Evolutionary conservation across 2,329 filamentous ascomycete genomes (phyloP), one percentile per base, ranked within the genome.

Genomic region (Colletotrichum falcatum): DNA sequence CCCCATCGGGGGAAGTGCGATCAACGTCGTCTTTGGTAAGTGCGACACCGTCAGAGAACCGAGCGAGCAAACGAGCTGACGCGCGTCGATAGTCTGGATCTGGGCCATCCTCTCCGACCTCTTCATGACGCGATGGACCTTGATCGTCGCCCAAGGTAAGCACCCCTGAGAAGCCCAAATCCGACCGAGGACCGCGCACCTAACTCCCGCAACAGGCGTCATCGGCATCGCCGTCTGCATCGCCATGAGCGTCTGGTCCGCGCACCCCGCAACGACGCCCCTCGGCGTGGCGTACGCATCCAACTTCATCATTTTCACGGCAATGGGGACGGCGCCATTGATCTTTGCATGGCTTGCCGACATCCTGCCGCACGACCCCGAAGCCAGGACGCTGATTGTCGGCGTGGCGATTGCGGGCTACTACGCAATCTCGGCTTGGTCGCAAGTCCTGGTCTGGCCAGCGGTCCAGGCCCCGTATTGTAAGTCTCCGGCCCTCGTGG

Each of bases 201-300:
- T 5, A 44, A 35, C 39, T 67, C 18, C 14, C 4, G 20, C 4
- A 11, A 20, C 16, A 76, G 82, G 78, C 23, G 61, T 82, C 2
- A 85, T 88, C 59, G 85, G 82, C 1, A 76, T 86, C 3, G 77
- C 86, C 3, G 82, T 83, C 1, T 82, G 80, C 64, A 85, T 87
- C 37, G 83, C 83, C n/a, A 86, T 88, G 84, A 85, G 81, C 28
- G 76, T 86, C n/a, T 87, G 86, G 86, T 87, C 85, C 0, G 75
- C 80, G 1, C 79, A 85, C 35, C 85, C 85, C 0, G 73, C 74
- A 2, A 75, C 78, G 0, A 82, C 84, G 1, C 78, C 83, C 0
- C 62, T 87, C 0, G 80, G 81, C 0, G 82, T 82, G 2, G 85
- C 84, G 0, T 88, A 88, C 71, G 83, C 84, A 3, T 82, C 82